Evolutionary conservation across 164 flowering plant genomes (phyloP).

Genomic region (Vitis cinerea): DNA sequence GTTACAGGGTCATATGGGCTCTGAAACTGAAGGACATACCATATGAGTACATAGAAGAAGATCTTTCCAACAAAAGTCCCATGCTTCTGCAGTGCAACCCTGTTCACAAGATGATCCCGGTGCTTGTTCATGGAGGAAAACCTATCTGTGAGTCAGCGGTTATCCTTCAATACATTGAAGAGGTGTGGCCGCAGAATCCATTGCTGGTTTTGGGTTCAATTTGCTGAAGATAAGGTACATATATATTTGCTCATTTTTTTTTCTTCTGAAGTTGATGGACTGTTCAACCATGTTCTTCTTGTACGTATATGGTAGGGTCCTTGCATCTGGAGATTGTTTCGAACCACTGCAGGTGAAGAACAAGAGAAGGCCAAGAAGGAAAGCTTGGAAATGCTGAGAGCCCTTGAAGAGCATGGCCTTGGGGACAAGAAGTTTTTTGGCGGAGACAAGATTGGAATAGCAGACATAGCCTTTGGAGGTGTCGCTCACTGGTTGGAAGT

Average conservation of each 20-base stretch:
- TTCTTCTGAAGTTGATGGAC: not conserved
- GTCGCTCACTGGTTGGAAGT: constrained; percentile 6
- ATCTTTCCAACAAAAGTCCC: constrained; percentile 11
- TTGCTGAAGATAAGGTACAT: constrained; percentile 15
- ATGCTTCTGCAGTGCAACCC: constrained; percentile 20
- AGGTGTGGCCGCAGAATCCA: constrained; percentile 20
- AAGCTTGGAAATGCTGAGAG: not conserved
- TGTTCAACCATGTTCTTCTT: not conserved
- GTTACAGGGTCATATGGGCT: constrained; percentile 23
- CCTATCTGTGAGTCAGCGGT: constrained; percentile 18
- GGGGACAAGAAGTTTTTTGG: constrained; percentile 26
- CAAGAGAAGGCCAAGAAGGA: constrained; percentile 9
- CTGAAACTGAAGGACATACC: constrained; percentile 17
- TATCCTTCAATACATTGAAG: constrained; percentile 24
- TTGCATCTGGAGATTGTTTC: not conserved
- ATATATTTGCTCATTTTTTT: not conserved
- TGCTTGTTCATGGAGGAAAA: constrained; percentile 22
- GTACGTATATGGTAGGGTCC: not conserved
- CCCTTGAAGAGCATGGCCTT: constrained; percentile 17
- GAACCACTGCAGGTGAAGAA: constrained; percentile 12
- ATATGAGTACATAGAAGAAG: constrained; percentile 17
- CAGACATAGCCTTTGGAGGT: constrained; percentile 22
- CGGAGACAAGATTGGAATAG: constrained; percentile 14
- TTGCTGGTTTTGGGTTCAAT: constrained; percentile 26
- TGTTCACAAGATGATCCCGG: constrained; percentile 19